Evolutionary conservation across 2,329 filamentous ascomycete genomes (phyloP).

Genomic region (Lachnellula hyalina): DNA sequence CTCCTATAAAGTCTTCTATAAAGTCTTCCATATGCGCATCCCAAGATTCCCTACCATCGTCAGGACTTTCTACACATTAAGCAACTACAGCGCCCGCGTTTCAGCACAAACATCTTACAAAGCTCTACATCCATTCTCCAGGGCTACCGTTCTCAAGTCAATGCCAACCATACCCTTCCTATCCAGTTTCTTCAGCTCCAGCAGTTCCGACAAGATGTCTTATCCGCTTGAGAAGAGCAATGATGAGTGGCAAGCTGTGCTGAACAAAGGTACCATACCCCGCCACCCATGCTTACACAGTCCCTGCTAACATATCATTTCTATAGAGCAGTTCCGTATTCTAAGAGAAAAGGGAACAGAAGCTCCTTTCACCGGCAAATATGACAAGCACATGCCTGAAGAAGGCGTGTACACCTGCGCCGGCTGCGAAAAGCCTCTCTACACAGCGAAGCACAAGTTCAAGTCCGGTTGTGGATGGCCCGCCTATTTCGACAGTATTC

Average conservation of each 20-base stretch:
- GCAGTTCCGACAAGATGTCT: conserved; percentile 52
- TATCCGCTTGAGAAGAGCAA: conserved; percentile 77
- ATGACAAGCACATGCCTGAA: conserved; percentile 76
- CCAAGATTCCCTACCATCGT: conserved; percentile 42
- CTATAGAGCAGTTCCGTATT: conserved; percentile 86
- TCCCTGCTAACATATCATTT: conserved; percentile 16
- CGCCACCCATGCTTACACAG: conserved; percentile 24
- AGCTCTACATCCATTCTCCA: conserved; percentile 32
- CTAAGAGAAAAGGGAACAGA: conserved; percentile 92
- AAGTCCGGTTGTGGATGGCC: conserved; percentile 96
- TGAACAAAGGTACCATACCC: conserved; percentile 55
- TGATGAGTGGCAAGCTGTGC: conserved; percentile 82
- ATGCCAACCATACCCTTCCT: conserved; percentile 79
- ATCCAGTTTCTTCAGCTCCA: conserved; percentile 64
- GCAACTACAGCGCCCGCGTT: conserved; percentile 35
- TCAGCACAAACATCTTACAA: conserved; percentile 23
- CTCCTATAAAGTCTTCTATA: conserved; percentile 14
- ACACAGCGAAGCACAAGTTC: conserved; percentile 93
- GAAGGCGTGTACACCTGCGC: conserved; percentile 82
- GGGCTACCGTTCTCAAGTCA: conserved; percentile 44
- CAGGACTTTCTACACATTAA: conserved; percentile 42
- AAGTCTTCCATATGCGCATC: conserved; percentile 43
- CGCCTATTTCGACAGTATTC: conserved; percentile 93
- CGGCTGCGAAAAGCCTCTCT: conserved; percentile 80
- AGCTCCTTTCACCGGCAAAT: conserved; percentile 70